Conservation (phyloP, 495 filamentous ascomycete species). For the Tuber brumale region DNA sequence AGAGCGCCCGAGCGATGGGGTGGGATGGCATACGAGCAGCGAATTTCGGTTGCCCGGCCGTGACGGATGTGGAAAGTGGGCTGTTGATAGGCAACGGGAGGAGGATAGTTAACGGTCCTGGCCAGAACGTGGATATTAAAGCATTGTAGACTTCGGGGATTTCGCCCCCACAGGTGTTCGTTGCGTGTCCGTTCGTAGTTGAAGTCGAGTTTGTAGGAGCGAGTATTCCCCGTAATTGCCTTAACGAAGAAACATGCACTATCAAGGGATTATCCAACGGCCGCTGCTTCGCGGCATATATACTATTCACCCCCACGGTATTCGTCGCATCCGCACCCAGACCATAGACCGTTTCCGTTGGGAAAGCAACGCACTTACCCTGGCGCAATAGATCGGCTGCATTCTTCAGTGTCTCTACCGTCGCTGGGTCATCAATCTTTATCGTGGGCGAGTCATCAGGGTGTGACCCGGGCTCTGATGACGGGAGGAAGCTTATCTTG, state of each 20-base stretch:
- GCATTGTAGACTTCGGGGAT: conserved; percentile 79
- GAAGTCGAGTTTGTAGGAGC: conserved; percentile 34
- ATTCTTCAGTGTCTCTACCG: conserved; percentile 15
- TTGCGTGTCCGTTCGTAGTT: conserved; percentile 10
- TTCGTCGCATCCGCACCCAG: conserved; percentile 90
- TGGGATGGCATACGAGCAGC: conserved; percentile 83
- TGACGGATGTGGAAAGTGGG: conserved; percentile 75
- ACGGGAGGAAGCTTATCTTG: conserved; percentile 27
- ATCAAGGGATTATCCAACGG: conserved; percentile 95
- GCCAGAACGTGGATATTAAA: conserved; percentile 82
- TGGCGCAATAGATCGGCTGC: conserved; percentile 27
- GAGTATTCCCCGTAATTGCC: conserved; percentile 66
- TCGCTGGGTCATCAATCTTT: conserved; percentile 21
- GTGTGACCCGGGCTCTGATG: conserved; percentile 26
- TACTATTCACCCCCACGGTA: conserved; percentile 74
- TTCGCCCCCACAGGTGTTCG: conserved; percentile 36
- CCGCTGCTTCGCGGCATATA: conserved; percentile 82
- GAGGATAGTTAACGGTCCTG: conserved; percentile 87
- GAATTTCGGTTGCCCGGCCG: conserved; percentile 73
- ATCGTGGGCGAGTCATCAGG: conserved; percentile 38
- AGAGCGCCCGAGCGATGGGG: conserved; percentile 75
- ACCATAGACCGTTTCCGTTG: conserved; percentile 97
- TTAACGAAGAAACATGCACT: conserved; percentile 75
- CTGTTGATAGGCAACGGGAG: conserved; percentile 66
- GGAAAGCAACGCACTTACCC: conserved; percentile 65